These are phyloP conservation scores for Colletotrichum sublineola DNA, from an alignment of 2,329 filamentous ascomycete genomes.

Conservation along the genomic window DNA sequence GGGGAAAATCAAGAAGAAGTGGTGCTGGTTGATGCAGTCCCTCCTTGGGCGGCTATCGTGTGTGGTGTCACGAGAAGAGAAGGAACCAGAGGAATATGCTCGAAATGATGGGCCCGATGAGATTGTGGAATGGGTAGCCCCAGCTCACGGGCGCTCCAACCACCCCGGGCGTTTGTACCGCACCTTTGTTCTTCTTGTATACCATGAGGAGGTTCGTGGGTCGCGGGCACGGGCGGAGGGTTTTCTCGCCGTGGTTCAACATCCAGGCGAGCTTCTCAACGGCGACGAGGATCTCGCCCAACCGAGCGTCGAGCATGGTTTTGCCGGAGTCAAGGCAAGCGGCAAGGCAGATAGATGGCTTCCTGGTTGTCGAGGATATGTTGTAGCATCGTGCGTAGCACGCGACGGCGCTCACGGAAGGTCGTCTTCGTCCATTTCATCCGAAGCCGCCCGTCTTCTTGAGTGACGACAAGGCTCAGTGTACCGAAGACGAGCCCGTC, in stretches of 20 bases:
- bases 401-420: conserved; percentile 81
- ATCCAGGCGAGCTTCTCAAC: conserved; percentile 96
- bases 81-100: too few species aligned
- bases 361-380: conserved; percentile 91
- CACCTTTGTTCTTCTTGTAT: conserved; percentile 94
- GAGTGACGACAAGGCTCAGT: too few species aligned
- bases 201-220: conserved; percentile 94
- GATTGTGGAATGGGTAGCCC: conserved; percentile 98
- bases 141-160: conserved; percentile 94
- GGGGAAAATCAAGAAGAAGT: too few species aligned
- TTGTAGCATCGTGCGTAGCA: conserved; percentile 84
- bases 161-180: conserved; percentile 91
- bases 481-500: too few species aligned
- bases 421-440: conserved; percentile 81
- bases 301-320: conserved; percentile 92
- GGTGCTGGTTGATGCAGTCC: too few species aligned
- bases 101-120: conserved; percentile 91
- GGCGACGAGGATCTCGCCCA: conserved; percentile 95
- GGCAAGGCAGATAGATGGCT: conserved; percentile 82
- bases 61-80: too few species aligned
- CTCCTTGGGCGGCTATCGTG: too few species aligned
- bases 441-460: too few species aligned
- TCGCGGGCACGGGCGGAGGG: conserved; percentile 77
- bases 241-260: conserved; percentile 87
- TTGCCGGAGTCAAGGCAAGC: conserved; percentile 96